Conservation (phyloP, 2,329 filamentous ascomycete genomes). For the Pseudonectria foliicola region DNA sequence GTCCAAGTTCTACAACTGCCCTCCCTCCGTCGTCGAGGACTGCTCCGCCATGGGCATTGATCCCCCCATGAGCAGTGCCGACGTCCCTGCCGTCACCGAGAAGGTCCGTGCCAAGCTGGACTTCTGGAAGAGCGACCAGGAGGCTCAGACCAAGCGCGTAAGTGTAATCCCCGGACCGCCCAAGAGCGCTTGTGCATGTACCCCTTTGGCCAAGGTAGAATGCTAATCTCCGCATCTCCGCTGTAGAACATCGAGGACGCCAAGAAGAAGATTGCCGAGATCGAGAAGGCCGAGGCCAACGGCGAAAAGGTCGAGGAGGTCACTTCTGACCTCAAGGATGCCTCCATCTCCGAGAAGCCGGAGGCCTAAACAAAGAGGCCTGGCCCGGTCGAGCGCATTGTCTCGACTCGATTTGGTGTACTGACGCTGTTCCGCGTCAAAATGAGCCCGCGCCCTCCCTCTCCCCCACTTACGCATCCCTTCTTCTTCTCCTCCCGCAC, state of each 20-base stretch:
- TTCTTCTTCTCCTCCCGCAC: not conserved
- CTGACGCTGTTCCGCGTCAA: conserved; percentile 2
- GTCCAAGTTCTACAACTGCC: conserved; percentile 67
- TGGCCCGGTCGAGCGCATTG: too few relatives aligned
- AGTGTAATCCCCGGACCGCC: conserved; percentile 29
- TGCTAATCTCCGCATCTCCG: conserved; percentile 24
- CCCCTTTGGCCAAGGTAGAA: too few relatives aligned
- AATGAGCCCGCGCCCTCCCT: conserved; percentile 2
- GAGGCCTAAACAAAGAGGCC: conserved; percentile 31
- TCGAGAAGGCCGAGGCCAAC: conserved; percentile 56
- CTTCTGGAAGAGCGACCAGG: conserved; percentile 87
- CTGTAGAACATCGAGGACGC: conserved; percentile 90
- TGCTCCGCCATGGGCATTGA: conserved; percentile 78
- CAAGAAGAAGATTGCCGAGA: conserved; percentile 85
- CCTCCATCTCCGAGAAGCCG: conserved; percentile 46
- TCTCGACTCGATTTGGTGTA: not conserved
- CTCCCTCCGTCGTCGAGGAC: conserved; percentile 86
- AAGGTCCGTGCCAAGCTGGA: conserved; percentile 89
- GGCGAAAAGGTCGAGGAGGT: conserved; percentile 49
- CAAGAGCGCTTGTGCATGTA: too few relatives aligned
- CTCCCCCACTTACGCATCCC: not conserved
- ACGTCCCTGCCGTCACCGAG: conserved; percentile 72
- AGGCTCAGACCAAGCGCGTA: conserved; percentile 83
- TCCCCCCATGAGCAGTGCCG: conserved; percentile 77
- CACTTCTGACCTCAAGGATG: conserved; percentile 44